Evolutionary conservation across 768 basidiomycete genomes (phyloP), one percentile per base, ranked within the genome.

Genomic region (Lentinula aciculospora): DNA sequence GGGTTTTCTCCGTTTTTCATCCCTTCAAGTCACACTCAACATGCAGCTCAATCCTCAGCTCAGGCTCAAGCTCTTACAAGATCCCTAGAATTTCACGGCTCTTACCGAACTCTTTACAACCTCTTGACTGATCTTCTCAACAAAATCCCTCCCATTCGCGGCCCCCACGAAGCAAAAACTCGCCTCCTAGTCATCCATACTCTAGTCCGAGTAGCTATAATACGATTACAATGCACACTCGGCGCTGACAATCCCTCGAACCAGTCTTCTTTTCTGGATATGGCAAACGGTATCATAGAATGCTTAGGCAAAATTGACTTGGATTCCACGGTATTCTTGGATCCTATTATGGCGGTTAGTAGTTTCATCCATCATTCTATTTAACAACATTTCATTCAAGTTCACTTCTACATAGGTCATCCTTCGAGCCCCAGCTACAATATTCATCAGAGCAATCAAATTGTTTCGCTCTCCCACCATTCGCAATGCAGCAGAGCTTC

Each of bases 291-390:
- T n/a, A 28, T 48, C 7, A 37, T 46, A 21, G n/a, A 36, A 21
- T n/a, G 44, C 28, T 36, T 57, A 21, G 5, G 17, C 21, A 10
- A 27, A 19, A 21, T 34, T 8, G 46, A 48, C 15, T 28, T 34
- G 19, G n/a, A 19, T 12, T 34, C 27, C 1, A 47, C 34, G 7
- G 12, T 27, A n/a, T 57, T 57, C 37, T 19, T 47, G 36, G 56
- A 57, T 39, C 56, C 56, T 34, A 37, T 57, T 17, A 46, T 57
- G 31, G 56, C 56, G 13, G 56, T 57, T 17, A 48, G 31, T 10
- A 4, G 7, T 39, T 28, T 23, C 21, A 17, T 39, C 17, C 19
- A 25, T 21, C 21, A n/a, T n/a, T n/a, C n/a, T n/a, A n/a, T n/a
- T n/a, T n/a, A n/a, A n/a, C n/a, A n/a, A n/a, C n/a, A n/a, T n/a